These are phyloP conservation scores for Malbranchea zuffiana DNA, from an alignment of 2,329 filamentous ascomycete genomes.

Conservation along the genomic window DNA sequence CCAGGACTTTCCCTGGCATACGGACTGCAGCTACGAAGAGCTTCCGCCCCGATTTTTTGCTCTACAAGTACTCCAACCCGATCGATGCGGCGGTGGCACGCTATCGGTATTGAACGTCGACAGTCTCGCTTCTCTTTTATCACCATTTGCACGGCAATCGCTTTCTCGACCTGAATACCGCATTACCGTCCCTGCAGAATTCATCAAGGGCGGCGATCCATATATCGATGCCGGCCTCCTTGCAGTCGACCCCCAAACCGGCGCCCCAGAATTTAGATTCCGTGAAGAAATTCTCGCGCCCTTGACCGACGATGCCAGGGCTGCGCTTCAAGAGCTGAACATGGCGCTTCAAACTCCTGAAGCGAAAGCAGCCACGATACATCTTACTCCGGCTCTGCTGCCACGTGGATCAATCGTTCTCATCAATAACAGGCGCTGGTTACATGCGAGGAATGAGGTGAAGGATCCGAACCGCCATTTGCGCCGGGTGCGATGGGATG, in stretches of 20 bases:
- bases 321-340: conserved; percentile 25
- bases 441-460: conserved; percentile 28
- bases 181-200: conserved; percentile 26
- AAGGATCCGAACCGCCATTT: conserved; percentile 28
- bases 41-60: conserved; percentile 32
- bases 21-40: conserved; percentile 36
- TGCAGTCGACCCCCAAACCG: conserved; percentile 8
- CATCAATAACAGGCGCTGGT: conserved; percentile 28
- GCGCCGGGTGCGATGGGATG: conserved; percentile 28
- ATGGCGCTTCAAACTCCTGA: conserved; percentile 14
- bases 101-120: conserved; percentile 31
- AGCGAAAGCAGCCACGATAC: conserved; percentile 13
- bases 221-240: conserved; percentile 20
- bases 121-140: conserved; percentile 20
- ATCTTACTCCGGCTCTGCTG: conserved; percentile 20
- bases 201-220: conserved; percentile 19
- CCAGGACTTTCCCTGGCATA: conserved; percentile 37
- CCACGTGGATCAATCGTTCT: conserved; percentile 25
- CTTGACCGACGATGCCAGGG: conserved; percentile 18
- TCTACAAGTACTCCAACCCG: conserved; percentile 34
- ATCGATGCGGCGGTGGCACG: conserved; percentile 33
- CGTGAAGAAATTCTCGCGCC: conserved; percentile 24
- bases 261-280: conserved; percentile 18
- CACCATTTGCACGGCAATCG: conserved; percentile 14
- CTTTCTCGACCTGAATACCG: conserved; percentile 23